Conservation (phyloP, 257 asterid species). For the Salvia rosmarinus region DNA sequence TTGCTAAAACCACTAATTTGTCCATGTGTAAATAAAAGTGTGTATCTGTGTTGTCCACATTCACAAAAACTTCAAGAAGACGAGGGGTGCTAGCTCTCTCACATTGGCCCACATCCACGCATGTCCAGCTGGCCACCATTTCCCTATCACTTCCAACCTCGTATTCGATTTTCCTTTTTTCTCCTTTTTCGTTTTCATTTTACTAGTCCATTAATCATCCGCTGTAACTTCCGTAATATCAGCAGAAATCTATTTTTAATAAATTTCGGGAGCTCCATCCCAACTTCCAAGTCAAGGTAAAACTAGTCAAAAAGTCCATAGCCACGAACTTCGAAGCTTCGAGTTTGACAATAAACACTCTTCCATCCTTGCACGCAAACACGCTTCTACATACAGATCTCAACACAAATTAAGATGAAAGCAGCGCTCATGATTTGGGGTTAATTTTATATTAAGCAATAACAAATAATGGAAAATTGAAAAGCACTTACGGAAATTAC, state of each 20-base stretch:
- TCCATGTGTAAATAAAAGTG: too few species aligned
- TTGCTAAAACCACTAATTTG: neutral
- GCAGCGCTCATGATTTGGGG: neutral
- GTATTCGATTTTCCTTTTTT: neutral
- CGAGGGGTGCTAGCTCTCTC: neutral
- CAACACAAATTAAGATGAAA: neutral
- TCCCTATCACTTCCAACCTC: neutral
- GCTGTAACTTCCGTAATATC: neutral
- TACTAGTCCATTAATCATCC: too few species aligned
- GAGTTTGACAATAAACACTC: neutral
- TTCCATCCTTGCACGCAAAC: slow-evolving; percentile 32
- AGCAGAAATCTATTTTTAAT: neutral
- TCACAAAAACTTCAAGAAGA: too few species aligned
- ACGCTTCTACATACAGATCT: slow-evolving; percentile 12
- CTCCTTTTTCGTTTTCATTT: neutral
- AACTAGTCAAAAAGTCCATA: neutral
- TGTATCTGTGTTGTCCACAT: too few species aligned
- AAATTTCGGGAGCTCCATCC: slow-evolving; percentile 1
- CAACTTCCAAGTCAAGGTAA: slow-evolving; percentile 31
- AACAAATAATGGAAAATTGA: neutral
- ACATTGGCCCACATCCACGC: slow-evolving; percentile 28
- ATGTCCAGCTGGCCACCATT: slow-evolving; percentile 39
- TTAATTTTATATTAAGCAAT: too few species aligned
- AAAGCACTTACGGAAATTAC: slow-evolving; percentile 29
- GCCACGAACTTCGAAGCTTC: slow-evolving; percentile 26